Percentiles rank a stretch among this genome's conserved stretches.
Evolutionary conservation across 768 basidiomycete genomes (phyloP).

Genomic region (Russula earlei): DNA sequence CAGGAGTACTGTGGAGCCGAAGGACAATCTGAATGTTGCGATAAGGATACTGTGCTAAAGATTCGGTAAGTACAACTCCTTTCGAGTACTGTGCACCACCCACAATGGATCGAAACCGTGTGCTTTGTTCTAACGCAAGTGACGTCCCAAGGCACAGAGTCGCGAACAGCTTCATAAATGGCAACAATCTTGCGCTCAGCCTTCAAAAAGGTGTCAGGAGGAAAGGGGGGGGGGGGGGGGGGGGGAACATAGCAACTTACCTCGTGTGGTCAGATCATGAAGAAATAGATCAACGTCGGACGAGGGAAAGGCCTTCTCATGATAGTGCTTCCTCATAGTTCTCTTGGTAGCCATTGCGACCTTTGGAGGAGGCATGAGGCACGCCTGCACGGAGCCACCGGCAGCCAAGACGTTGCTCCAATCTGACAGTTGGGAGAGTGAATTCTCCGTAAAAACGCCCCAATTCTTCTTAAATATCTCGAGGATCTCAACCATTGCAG

Average conservation of each 20-base stretch:
- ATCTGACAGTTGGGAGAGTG: constrained; percentile 46
- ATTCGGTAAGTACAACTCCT: neutral
- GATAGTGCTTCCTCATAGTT: constrained; percentile 48
- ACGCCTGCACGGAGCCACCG: constrained; percentile 52
- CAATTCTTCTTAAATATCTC: constrained; percentile 59
- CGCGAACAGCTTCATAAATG: constrained; percentile 55
- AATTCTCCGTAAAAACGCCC: constrained; percentile 53
- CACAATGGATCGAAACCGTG: constrained; percentile 54
- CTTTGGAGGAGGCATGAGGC: constrained; percentile 42
- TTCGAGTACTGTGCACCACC: constrained; percentile 13
- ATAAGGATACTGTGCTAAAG: constrained; percentile 52
- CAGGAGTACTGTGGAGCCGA: constrained; percentile 51
- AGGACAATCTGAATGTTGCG: constrained; percentile 58
- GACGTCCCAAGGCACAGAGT: constrained; percentile 60
- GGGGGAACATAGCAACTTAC: constrained; percentile 28
- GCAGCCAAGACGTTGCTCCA: constrained; percentile 59
- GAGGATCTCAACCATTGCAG: constrained; percentile 38
- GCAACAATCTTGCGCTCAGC: constrained; percentile 49
- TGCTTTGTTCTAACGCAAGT: constrained; percentile 60
- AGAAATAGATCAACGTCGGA: constrained; percentile 59
- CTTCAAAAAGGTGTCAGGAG: constrained; percentile 15
- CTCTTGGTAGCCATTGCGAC: constrained; percentile 43
- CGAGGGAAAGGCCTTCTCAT: constrained; percentile 44
- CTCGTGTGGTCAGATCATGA: constrained; percentile 48
- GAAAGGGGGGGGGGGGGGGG: no score